Evolutionary conservation across 176 grass and related monocot species (phyloP), one percentile per base, ranked within the genome.

Genomic region (Oryza nivara): DNA sequence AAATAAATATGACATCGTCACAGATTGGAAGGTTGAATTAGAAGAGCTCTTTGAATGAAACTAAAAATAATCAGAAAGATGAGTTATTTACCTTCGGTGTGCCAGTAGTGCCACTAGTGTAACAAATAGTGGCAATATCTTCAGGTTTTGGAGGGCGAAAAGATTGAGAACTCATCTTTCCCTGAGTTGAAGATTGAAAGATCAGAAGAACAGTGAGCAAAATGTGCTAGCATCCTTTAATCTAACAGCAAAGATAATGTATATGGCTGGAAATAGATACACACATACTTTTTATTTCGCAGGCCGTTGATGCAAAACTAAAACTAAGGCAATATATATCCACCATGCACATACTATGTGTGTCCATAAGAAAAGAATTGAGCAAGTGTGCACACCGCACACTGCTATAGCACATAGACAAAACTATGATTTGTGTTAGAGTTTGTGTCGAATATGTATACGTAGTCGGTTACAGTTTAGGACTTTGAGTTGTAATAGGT

Each of bases 61-160:
- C 38, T 69, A 82, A 63, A n/a, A 76, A 68, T 16, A 88, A 70
- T 65, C 14, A 75, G 56, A 89, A 83, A 4, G 5, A 16, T 65
- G 15, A 61, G 83, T 41, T 41, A 41, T 41, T 66, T 36, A 91
- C 93, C 93, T 99, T 99, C 68, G 96, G 96, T 65, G 91, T 99
- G 64, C 96, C 93, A 45, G 93, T 99, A 70, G 96, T 99, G 35
- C 96, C 96, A 83, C 96, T 99, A 2, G 96, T 99, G 70, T 99
- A 99, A 86, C 96, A 99, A 49, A 99, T 91, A 58, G 96, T 99
- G 12, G 96, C 96, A 73, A 92, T 40, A 80, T 99, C 96, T 86
- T 94, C 75, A 88, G 93, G 91, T 88, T 92, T 98, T 70, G 96
- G 96, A 84, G 93, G 86, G n/a, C 81, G 67, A 87, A 94, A 96